Conservation (phyloP, 371 early-diverging fungal genomes). For the Rhizopus delemar region DNA sequence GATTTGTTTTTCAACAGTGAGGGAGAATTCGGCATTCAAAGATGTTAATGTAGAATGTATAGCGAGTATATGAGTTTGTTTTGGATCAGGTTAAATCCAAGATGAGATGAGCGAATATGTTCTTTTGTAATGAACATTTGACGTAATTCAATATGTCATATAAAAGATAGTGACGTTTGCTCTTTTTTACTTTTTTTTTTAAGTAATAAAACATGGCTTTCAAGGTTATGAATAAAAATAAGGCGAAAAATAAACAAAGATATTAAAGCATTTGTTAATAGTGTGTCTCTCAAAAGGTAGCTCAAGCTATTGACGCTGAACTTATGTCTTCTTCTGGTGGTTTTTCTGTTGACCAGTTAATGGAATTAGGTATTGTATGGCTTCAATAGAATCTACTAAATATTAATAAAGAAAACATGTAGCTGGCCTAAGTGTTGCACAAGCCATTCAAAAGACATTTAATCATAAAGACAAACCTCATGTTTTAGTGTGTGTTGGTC, state of each 20-base stretch:
- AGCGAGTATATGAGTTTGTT: too few relatives aligned
- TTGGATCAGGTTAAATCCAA: too few relatives aligned
- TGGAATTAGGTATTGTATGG: conserved; percentile 67
- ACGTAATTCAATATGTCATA: too few relatives aligned
- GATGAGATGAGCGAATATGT: too few relatives aligned
- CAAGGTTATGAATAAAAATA: neutral
- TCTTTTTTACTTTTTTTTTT: too few relatives aligned
- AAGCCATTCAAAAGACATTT: conserved; percentile 78
- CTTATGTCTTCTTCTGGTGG: conserved; percentile 84
- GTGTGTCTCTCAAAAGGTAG: conserved; percentile 77
- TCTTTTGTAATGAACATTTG: too few relatives aligned
- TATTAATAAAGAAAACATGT: neutral
- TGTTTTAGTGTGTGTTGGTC: conserved; percentile 79
- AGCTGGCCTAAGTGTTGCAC: conserved; percentile 90
- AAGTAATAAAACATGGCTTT: neutral
- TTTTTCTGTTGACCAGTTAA: conserved; percentile 85
- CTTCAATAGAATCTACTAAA: conserved; percentile 16
- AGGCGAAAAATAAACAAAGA: neutral
- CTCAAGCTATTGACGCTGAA: conserved; percentile 79
- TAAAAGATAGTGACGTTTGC: too few relatives aligned
- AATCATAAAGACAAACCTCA: conserved; percentile 46
- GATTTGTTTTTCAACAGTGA: too few relatives aligned
- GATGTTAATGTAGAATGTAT: too few relatives aligned
- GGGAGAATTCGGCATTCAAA: too few relatives aligned
- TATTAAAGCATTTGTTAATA: conserved; percentile 20